Evolutionary conservation across 1,284 basidiomycete genomes (phyloP), one percentile per base, ranked within the genome.

Genomic region (Puccinia triticina): DNA sequence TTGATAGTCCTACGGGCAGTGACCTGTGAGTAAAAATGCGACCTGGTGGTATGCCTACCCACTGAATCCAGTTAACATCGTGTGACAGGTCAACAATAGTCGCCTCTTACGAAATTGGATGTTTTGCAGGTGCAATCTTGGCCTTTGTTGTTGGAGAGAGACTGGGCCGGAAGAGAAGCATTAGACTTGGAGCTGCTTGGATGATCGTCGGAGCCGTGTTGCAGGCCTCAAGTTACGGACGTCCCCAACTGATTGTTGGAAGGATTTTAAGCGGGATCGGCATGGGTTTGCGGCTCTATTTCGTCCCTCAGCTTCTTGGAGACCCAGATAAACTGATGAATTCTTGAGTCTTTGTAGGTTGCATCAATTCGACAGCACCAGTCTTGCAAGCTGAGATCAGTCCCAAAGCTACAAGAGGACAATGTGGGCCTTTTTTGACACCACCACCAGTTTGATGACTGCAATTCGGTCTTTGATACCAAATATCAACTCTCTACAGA

Each of bases 51-150:
- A 69, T 40, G 34, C n/a, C 26, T 12, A 43, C n/a, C 32, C 66
- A n/a, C 46, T 53, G 37, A n/a, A 57, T 32, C 69, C 40, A 26
- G 80, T 84, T 83, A 43, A 57, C 79, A 1, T 67, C 83, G 67
- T 48, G 21, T 32, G 53, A 82, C 59, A 83, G 84, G 37, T 84
- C 85, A 4, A 86, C 85, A 1, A 86, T 87, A 77, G 86, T 87
- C 50, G 85, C 86, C 66, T 86, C 86, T 59, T 87, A 86, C 82
- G 86, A 87, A 77, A 85, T 87, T 73, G 87, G 87, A 11, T 85
- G 85, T 69, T 85, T 83, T 74, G 83, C 84, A 10, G 87, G 86
- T 16, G 79, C 86, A 8, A 61, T 87, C 34, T 80, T 85, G 21
- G 84, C 84, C 16, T 84, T 86, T 23, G 82, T 85, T 11, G 82